phyloP scores from a whole-genome alignment of 768 basidiomycete species.

The Rubroboletus pulcherrimus region DNA sequence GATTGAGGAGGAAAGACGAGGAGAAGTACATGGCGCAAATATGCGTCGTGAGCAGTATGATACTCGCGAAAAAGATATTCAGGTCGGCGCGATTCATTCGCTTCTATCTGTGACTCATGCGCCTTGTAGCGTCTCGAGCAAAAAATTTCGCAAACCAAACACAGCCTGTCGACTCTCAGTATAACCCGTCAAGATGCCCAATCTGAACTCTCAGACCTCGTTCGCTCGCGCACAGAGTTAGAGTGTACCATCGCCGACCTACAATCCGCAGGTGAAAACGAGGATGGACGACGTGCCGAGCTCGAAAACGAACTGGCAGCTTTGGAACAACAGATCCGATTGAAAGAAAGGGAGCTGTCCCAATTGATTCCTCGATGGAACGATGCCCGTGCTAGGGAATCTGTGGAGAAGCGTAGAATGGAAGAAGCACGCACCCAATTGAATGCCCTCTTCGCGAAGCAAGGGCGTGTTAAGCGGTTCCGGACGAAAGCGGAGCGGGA shows the following conservation, averaged over 20 bases:
- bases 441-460: conserved; percentile 80
- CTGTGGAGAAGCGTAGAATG: conserved; percentile 57
- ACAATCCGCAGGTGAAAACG: conserved; percentile 56
- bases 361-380: conserved; percentile 71
- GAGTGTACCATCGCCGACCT: conserved; percentile 82
- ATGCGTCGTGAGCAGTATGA: conserved; percentile 78
- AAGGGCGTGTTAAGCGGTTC: conserved; percentile 85
- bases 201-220: conserved; percentile 80
- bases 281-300: conserved; percentile 59
- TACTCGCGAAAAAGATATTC: conserved; percentile 78
- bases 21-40: conserved; percentile 84
- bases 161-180: conserved; percentile 63
- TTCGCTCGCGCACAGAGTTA: conserved; percentile 80
- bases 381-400: conserved; percentile 46
- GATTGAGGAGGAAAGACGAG: conserved; percentile 76
- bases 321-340: conserved; percentile 56
- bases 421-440: conserved; percentile 73
- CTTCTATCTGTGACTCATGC: neutral
- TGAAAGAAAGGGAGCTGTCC: conserved; percentile 61
- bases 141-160: conserved; percentile 64
- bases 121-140: conserved; percentile 65
- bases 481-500: conserved; percentile 81
- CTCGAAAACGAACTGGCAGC: conserved; percentile 62
- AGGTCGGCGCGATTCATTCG: conserved; percentile 43
- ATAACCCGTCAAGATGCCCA: conserved; percentile 74